Evolutionary conservation across 2,329 filamentous ascomycete species (phyloP), one percentile per base, ranked within the genome.

Genomic region (Aspergillus neotritici): DNA sequence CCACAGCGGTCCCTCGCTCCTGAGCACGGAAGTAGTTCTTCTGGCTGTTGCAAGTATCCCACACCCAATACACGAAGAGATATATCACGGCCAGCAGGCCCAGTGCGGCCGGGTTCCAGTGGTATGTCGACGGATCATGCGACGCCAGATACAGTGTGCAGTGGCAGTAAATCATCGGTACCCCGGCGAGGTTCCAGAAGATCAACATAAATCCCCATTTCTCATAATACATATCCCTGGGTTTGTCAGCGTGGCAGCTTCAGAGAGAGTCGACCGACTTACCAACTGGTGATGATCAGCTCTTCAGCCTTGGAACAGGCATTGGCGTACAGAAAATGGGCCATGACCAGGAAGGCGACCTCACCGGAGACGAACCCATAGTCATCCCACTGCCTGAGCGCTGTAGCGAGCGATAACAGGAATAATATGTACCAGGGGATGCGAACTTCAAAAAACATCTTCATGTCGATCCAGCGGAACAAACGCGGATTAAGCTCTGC

Each of bases 171-270:
- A 82, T 87, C 43, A 95, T 77, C 5, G 89, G 89, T 10, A 95
- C 89, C 50, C 89, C 89, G 31, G 89, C 88, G 62, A 95, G 75
- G 68, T 94, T 95, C 89, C 89, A 95, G 79, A 95, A 95, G 64
- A 93, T 94, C 54, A 95, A 79, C 88, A 95, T 94, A 72, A 95
- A 95, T 31, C 89, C 89, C 77, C 86, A 88, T 71, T 95, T 94
- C 73, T 95, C 89, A 59, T 87, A 90, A 73, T 93, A 94, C 84
- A 95, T 94, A 60, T 95, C 89, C 84, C 53, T 57, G 14, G 2
- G 12, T 43, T 21, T 34, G 12, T n/a, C 7, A 31, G 12, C 7
- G 10, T 11, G 9, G 15, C 2, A 21, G 5, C 4, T 4, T 25
- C 12, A 3, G 15, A 1, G 8, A 15, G 17, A n/a, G 10, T 6